Percentiles rank a stretch among this genome's conserved stretches.
These are phyloP conservation scores for Fomitopsis palustris DNA, from an alignment of 1,284 basidiomycete species.

Conservation along the genomic window DNA sequence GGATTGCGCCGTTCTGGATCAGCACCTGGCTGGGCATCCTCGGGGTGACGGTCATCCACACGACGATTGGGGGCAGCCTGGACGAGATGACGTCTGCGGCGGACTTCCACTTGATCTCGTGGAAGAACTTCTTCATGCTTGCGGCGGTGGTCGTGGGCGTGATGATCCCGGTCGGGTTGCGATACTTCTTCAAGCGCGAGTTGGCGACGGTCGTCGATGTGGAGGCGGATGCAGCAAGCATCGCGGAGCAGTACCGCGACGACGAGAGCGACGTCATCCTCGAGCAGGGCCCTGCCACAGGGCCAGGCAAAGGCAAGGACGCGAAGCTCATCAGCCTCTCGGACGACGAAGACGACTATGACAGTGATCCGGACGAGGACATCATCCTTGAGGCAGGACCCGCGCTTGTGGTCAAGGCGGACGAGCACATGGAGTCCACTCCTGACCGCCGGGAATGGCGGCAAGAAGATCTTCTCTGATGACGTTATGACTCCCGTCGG, in stretches of 20 bases:
- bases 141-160: constrained; percentile 86
- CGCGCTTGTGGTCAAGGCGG: constrained; percentile 40
- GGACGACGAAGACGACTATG: constrained; percentile 33
- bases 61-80: constrained; percentile 89
- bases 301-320: constrained; percentile 36
- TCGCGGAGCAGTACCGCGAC: constrained; percentile 29
- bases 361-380: constrained; percentile 38
- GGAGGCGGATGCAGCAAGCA: constrained; percentile 40
- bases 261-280: constrained; percentile 48
- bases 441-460: constrained; percentile 6
- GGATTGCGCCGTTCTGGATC: constrained; percentile 83
- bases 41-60: constrained; percentile 92
- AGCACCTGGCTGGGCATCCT: constrained; percentile 90
- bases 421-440: constrained; percentile 9
- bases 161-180: constrained; percentile 85
- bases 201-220: constrained; percentile 44
- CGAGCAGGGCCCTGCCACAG: constrained; percentile 43
- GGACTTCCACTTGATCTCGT: constrained; percentile 91
- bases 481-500: background rate
- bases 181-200: constrained; percentile 66
- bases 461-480: constrained; percentile 9
- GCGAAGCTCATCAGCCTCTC: constrained; percentile 27
- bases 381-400: constrained; percentile 69
- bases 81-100: constrained; percentile 93
- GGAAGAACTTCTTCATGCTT: constrained; percentile 82